A percentile compares a stretch with the other conserved stretches of the same genome.
phyloP scores from a whole-genome alignment of 2,329 filamentous ascomycete genomes.

The Epichloe amarillans region DNA sequence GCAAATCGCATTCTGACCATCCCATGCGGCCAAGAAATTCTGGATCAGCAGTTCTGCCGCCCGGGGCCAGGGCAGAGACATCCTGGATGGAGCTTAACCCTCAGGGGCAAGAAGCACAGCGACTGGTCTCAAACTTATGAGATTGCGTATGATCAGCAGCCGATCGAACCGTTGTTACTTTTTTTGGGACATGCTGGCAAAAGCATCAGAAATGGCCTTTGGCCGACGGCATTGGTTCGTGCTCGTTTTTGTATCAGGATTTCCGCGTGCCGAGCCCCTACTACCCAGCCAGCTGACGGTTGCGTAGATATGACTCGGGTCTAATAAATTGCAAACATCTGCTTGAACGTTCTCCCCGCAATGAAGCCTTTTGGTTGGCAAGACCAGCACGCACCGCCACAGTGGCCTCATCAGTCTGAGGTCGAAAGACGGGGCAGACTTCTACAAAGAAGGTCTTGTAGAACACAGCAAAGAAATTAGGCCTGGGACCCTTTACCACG shows the following conservation, averaged over 20 bases:
- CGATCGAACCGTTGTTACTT: constrained; percentile 2
- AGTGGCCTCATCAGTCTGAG: too few species aligned
- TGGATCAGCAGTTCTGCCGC: too few species aligned
- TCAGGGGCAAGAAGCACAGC: not conserved
- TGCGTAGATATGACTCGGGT: not conserved
- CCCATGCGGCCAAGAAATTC: too few species aligned
- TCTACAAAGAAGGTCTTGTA: not conserved
- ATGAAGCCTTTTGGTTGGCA: too few species aligned
- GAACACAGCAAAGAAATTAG: not conserved
- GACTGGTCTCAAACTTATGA: not conserved
- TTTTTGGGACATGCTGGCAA: not conserved
- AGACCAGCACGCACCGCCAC: too few species aligned
- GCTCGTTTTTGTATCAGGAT: not conserved
- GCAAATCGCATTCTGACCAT: not conserved
- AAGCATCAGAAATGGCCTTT: not conserved
- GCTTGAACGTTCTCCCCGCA: not conserved
- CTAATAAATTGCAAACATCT: not conserved
- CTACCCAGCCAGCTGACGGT: not conserved
- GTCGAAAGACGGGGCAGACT: not conserved
- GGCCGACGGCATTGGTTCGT: not conserved
- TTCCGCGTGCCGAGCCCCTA: not conserved
- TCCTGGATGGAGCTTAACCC: not conserved
- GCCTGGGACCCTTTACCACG: too few species aligned
- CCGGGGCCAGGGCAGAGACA: not conserved
- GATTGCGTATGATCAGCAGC: not conserved